Evolutionary conservation across 1,284 basidiomycete species (phyloP).

Genomic region (Puccinia triticina): DNA sequence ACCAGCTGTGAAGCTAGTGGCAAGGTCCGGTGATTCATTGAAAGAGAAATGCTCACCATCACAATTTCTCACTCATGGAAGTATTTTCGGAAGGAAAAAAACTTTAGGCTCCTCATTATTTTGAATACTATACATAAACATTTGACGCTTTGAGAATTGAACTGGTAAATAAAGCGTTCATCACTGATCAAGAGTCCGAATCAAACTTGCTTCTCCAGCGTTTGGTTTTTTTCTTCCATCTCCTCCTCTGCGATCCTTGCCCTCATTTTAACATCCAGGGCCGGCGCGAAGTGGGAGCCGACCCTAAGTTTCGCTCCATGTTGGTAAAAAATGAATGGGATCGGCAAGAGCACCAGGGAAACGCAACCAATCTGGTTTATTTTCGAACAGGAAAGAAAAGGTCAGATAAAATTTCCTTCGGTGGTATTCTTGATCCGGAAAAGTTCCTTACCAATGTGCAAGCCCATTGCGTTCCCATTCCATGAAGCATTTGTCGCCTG

Average conservation of each 20-base stretch:
- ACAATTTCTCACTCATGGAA: no score
- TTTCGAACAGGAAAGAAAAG: neutral
- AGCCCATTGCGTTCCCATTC: slow-evolving; percentile 67
- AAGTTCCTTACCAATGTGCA: slow-evolving; percentile 61
- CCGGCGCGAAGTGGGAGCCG: slow-evolving; percentile 55
- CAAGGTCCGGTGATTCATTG: no score
- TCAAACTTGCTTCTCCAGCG: neutral
- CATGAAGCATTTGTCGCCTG: slow-evolving; percentile 42
- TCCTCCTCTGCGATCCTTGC: slow-evolving; percentile 56
- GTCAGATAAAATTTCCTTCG: slow-evolving; percentile 65
- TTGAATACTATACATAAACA: no score
- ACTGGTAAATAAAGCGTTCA: no score
- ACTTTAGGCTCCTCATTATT: no score
- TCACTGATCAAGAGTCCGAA: no score
- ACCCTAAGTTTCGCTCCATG: slow-evolving; percentile 52
- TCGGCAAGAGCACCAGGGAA: slow-evolving; percentile 54
- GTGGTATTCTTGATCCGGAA: neutral
- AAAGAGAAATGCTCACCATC: no score
- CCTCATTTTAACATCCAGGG: slow-evolving; percentile 56
- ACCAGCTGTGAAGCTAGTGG: no score
- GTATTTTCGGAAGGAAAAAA: no score
- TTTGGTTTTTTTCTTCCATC: neutral
- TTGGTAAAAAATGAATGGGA: slow-evolving; percentile 53
- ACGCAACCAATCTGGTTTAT: slow-evolving; percentile 47
- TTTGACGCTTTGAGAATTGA: no score